Conservation (phyloP, 2,329 filamentous ascomycete genomes). For the Botrytis hyacinthi region DNA sequence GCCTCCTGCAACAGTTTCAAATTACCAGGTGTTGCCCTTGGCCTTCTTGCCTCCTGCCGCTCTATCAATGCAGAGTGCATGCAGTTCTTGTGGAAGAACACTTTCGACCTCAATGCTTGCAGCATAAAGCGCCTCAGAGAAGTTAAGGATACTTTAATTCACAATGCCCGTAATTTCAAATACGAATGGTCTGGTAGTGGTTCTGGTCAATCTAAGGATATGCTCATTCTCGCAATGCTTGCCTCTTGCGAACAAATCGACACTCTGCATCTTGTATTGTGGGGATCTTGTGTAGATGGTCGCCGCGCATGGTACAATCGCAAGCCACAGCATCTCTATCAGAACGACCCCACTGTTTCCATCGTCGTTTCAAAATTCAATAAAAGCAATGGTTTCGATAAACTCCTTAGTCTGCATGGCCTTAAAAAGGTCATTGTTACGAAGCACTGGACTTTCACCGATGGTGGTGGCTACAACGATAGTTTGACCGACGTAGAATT, state of each 20-base stretch:
- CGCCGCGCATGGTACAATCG: background rate
- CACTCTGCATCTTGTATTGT: conserved; percentile 19
- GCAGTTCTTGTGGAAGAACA: conserved; percentile 29
- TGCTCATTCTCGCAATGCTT: conserved; percentile 2
- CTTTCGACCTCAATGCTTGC: conserved; percentile 19
- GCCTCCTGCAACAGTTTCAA: background rate
- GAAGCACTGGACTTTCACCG: background rate
- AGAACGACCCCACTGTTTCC: conserved; percentile 15
- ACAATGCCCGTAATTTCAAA: conserved; percentile 23
- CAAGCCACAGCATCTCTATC: conserved; percentile 11
- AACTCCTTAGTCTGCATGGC: conserved; percentile 22
- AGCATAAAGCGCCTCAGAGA: background rate
- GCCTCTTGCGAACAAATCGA: conserved; percentile 18
- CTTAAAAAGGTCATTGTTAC: conserved; percentile 27
- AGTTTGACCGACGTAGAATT: background rate
- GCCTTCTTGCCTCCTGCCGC: conserved; percentile 25
- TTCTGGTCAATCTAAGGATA: conserved; percentile 18
- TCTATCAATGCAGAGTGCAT: conserved; percentile 24
- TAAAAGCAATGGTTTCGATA: conserved; percentile 26
- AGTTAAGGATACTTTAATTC: conserved; percentile 3
- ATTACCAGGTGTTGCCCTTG: conserved; percentile 8
- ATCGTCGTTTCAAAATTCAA: conserved; percentile 24
- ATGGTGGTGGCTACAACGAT: background rate
- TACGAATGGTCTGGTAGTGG: conserved; percentile 22
- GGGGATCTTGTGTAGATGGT: conserved; percentile 1